Percentiles rank a stretch among this genome's conserved stretches.
Conservation (phyloP, 495 filamentous ascomycete species). For the Neurospora sp. region DNA sequence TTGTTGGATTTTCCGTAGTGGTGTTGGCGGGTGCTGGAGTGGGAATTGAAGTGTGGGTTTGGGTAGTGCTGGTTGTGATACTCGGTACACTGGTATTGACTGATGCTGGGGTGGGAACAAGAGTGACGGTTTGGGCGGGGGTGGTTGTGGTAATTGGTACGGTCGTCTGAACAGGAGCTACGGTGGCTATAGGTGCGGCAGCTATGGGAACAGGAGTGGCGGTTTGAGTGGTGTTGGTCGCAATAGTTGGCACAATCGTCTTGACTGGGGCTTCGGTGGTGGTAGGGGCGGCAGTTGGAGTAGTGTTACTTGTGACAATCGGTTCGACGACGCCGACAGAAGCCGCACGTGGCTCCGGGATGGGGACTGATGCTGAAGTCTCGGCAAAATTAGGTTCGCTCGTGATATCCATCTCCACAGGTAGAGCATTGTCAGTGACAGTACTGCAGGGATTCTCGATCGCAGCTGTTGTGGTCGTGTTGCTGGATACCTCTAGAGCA, state of each 20-base stretch:
- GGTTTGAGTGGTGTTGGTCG: neutral
- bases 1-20: neutral
- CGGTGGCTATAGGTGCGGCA: neutral
- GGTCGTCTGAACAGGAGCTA: neutral
- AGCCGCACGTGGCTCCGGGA: neutral
- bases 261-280: neutral
- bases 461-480: neutral
- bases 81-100: neutral
- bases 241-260: neutral
- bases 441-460: neutral
- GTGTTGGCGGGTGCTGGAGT: neutral
- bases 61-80: neutral
- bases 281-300: neutral
- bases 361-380: neutral
- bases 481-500: neutral
- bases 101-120: neutral
- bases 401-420: neutral
- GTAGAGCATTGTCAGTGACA: neutral
- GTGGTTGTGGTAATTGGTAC: neutral
- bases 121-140: neutral
- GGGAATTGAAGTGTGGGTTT: neutral
- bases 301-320: neutral
- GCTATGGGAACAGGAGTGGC: neutral
- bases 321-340: neutral
- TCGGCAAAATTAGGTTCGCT: neutral